Base-by-base conservation (phyloP, 2,329 filamentous ascomycete genomes). In the Aspergillus sp. region DNA sequence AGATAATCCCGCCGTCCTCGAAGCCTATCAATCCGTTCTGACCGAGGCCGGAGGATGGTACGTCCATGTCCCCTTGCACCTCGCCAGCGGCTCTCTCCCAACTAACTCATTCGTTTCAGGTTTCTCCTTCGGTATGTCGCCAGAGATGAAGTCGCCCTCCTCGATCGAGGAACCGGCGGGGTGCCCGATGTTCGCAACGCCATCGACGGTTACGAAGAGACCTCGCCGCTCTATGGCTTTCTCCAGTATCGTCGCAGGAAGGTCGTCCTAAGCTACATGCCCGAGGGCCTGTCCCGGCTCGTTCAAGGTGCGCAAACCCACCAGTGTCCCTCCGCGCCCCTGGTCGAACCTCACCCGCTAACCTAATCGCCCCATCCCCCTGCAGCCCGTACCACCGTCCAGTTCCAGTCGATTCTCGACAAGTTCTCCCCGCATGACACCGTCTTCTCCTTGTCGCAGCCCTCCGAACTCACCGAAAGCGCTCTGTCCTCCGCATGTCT, bases 41-140 rank as follows among this genome's bases (percentile, higher is more conserved):
- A 83, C 83, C 55, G 94, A 97, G 75, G 85, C 90, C 53, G 92
- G 91, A 78, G 92, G 91, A 87, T 99, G 94, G 94, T 97, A 82
- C 74, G 88, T 79, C 38, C 53, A 49, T 29, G 10, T n/a, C n/a
- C n/a, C n/a, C n/a, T n/a, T n/a, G n/a, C 29, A 38, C 14, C 11
- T 11, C n/a, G 34, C 34, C 34, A 38, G 6, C 34, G 34, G 7
- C 17, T 13, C 25, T 23, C 6, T 16, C 2, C 4, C 42, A 29
- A 19, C 36, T 47, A 6, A 44, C 44, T 52, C 17, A 29, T 11
- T 29, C 34, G 34, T 5, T 53, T 31, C 67, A 97, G 94, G 94
- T 94, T 99, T 67, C 84, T 97, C 58, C 85, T 99, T 63, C 92
- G 93, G 71, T 99, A 99, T 75, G 81, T 84, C 58, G 88, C 88